Evolutionary conservation across 176 grass and related monocot genomes (phyloP), one percentile per base, ranked within the genome.

Genomic region (Oryza brachyantha): DNA sequence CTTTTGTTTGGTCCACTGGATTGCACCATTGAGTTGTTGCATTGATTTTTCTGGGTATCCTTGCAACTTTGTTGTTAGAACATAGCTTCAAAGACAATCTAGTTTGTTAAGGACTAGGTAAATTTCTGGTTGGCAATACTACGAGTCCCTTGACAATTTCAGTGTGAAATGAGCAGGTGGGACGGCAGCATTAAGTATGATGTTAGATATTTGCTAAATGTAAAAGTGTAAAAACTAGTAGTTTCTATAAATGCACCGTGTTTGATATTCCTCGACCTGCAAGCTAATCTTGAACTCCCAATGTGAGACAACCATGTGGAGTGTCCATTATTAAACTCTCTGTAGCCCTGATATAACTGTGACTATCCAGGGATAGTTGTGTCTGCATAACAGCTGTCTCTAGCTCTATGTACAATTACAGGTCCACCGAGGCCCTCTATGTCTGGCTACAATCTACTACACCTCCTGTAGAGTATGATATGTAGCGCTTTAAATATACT

Each of bases 171-270:
- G 57, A 48, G 14, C 39, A 48, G 16, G 59, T 81, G 10, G n/a
- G 28, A 14, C 2, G 21, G 28, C 32, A 73, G 72, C 38, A 76
- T 42, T 76, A 72, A 37, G 3, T 62, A 45, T 32, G 14, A 79
- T 68, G 70, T 22, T 14, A 59, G 32, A 58, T 25, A 76, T 83
- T 37, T 43, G 54, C 17, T 29, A 83, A 66, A 9, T 24, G 57
- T 35, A 57, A 6, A 66, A 24, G 39, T 29, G 10, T 54, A 10
- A 41, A 12, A 42, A 48, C 1, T n/a, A n/a, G 17, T 54, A 54
- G 19, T 54, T 67, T 83, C 55, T 39, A 39, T 75, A 31, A 34
- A 21, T 25, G 60, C 32, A 66, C 37, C 25, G 41, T 58, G 19
- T 16, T 81, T 32, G 17, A 75, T 48, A 9, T 61, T 43, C 11